These are phyloP conservation scores for Sideroxylon spinosum DNA, from an alignment of 179 eudicot genomes.

Conservation along the genomic window DNA sequence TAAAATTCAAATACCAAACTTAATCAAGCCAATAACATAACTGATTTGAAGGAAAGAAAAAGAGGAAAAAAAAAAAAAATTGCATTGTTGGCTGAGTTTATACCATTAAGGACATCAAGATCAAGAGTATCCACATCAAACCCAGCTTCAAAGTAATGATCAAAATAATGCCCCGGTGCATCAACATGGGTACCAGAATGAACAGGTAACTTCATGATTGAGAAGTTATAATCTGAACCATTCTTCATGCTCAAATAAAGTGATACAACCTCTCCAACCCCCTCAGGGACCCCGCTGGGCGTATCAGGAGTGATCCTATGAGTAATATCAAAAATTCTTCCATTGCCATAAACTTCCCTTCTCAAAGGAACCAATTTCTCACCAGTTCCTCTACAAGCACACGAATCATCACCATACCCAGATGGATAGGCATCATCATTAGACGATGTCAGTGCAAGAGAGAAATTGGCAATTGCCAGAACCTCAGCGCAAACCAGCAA, in stretches of 20 bases:
- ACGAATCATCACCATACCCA: constrained; percentile 35
- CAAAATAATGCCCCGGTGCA: constrained; percentile 44
- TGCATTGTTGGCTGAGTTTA: background rate
- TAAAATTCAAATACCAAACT: background rate
- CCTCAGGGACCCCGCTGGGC: constrained; percentile 14
- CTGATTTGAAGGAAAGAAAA: background rate
- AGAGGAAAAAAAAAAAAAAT: too few species aligned
- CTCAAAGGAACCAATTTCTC: constrained; percentile 22
- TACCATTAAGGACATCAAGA: constrained; percentile 47
- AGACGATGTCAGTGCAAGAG: constrained; percentile 14
- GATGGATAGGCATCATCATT: constrained; percentile 30
- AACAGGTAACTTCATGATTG: constrained; percentile 36
- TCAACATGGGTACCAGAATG: constrained; percentile 54
- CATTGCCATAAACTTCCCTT: constrained; percentile 36
- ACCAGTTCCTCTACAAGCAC: constrained; percentile 21
- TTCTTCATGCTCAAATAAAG: constrained; percentile 40
- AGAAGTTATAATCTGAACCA: constrained; percentile 41
- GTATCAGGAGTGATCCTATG: constrained; percentile 34
- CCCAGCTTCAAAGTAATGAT: constrained; percentile 38
- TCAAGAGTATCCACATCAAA: constrained; percentile 48
- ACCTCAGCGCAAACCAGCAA: constrained; percentile 20
- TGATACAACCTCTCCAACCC: constrained; percentile 29
- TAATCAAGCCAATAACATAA: background rate
- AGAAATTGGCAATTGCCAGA: constrained; percentile 9
- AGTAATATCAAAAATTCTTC: constrained; percentile 37